Evolutionary conservation across 2,329 filamentous ascomycete species (phyloP).

Genomic region (Teratosphaeria zuluensis): DNA sequence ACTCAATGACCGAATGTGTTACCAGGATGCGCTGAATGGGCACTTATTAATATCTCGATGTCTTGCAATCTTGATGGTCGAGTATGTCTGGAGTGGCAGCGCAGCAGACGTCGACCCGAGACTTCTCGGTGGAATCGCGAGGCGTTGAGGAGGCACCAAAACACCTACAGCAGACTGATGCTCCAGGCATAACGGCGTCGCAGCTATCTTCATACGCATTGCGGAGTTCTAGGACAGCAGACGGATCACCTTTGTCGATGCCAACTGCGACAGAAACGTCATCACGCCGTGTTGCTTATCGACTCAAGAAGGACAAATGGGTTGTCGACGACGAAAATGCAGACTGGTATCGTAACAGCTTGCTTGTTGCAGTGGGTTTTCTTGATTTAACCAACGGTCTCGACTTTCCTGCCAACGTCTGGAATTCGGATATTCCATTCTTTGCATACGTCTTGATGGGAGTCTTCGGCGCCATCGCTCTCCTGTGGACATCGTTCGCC

Average conservation of each 20-base stretch:
- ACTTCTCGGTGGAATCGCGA: neutral
- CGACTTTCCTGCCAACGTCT: constrained; percentile 50
- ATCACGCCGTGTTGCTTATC: neutral
- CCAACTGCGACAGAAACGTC: neutral
- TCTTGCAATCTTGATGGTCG: too few relatives aligned
- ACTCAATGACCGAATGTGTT: too few relatives aligned
- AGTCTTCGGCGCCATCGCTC: constrained; percentile 40
- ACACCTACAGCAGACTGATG: neutral
- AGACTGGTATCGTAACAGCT: constrained; percentile 21
- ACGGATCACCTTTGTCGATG: neutral
- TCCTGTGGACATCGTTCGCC: constrained; percentile 38
- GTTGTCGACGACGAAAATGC: neutral
- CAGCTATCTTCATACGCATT: neutral
- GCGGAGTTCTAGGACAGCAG: neutral
- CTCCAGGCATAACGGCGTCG: neutral
- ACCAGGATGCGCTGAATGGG: too few relatives aligned
- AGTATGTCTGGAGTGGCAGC: neutral
- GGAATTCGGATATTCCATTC: constrained; percentile 44
- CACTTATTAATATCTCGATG: too few relatives aligned
- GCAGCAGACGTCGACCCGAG: neutral
- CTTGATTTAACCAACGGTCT: constrained; percentile 48
- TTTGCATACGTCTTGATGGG: constrained; percentile 45
- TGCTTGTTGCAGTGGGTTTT: constrained; percentile 37
- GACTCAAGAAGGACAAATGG: neutral
- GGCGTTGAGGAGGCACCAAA: neutral